Evolutionary conservation across 441 rosid species (phyloP).

Genomic region (Syzygium syzygioides): DNA sequence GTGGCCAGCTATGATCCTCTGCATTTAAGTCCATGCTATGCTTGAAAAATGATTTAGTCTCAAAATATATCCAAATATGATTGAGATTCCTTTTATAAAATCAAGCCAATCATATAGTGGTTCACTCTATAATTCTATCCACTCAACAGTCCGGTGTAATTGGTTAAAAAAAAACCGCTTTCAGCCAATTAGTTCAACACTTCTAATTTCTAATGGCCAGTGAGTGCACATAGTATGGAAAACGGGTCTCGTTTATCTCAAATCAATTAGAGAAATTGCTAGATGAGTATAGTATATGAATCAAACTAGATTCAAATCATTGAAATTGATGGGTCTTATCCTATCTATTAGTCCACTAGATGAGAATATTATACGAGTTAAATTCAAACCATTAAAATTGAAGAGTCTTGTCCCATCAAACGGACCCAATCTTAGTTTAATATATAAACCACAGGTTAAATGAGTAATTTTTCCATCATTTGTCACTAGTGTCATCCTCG

Average conservation of each 20-base stretch:
- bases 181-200: not conserved
- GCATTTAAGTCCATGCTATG: not conserved
- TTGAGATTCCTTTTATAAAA: not conserved
- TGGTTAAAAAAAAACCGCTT: not conserved
- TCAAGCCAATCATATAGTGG: not conserved
- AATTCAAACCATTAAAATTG: not conserved
- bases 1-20: not conserved
- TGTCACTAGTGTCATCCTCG: not conserved
- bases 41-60: not conserved
- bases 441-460: not conserved
- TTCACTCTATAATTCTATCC: accelerated
- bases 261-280: not conserved
- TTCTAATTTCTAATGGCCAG: not conserved
- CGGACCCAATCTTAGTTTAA: not conserved
- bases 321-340: not conserved
- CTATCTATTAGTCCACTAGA: not conserved
- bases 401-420: not conserved
- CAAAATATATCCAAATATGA: too few relatives aligned
- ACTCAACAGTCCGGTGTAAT: not conserved
- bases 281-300: not conserved
- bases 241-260: not conserved
- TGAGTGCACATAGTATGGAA: not conserved
- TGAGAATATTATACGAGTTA: not conserved
- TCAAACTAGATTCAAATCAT: not conserved
- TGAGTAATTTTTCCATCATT: not conserved